Percentiles rank a stretch among this genome's conserved stretches.
Evolutionary conservation across 495 filamentous ascomycete genomes (phyloP).

Genomic region (Usnea hakonensis): DNA sequence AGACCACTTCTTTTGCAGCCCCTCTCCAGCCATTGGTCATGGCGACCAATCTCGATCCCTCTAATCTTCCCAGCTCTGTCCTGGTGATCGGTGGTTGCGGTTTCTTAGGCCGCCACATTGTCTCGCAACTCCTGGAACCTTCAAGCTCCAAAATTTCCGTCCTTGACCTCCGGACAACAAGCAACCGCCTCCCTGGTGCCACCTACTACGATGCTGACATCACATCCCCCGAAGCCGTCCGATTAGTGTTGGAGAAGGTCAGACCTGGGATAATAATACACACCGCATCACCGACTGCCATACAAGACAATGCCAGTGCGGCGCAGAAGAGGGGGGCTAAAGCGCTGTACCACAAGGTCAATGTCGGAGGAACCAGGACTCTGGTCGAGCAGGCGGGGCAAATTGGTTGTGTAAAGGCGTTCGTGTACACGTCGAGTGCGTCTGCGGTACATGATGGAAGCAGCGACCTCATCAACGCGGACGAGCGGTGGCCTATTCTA

Average conservation of each 20-base stretch:
- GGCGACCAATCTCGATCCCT: not conserved
- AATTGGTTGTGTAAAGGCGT: constrained; percentile 69
- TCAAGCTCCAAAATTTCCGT: constrained; percentile 59
- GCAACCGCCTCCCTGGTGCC: constrained; percentile 67
- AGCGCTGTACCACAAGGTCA: constrained; percentile 68
- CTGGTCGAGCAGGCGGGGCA: constrained; percentile 69
- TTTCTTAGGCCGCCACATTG: constrained; percentile 53
- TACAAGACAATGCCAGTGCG: constrained; percentile 44
- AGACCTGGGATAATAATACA: constrained; percentile 90
- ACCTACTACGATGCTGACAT: constrained; percentile 83
- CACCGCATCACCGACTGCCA: constrained; percentile 70
- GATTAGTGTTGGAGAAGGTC: constrained; percentile 56
- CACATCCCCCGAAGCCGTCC: constrained; percentile 59
- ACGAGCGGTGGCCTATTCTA: constrained; percentile 79
- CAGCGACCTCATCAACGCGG: constrained; percentile 77
- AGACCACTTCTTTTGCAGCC: not conserved
- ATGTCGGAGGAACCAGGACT: constrained; percentile 79
- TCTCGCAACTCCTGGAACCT: constrained; percentile 48
- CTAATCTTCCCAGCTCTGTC: constrained; percentile 27
- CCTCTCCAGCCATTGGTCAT: not conserved
- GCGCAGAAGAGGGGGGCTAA: constrained; percentile 27
- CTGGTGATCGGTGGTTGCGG: constrained; percentile 52
- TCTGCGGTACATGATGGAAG: constrained; percentile 77
- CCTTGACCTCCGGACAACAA: constrained; percentile 72
- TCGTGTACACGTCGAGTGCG: constrained; percentile 91